phyloP scores from a whole-genome alignment of 257 asterid genomes.

The Anisodus tanguticus region DNA sequence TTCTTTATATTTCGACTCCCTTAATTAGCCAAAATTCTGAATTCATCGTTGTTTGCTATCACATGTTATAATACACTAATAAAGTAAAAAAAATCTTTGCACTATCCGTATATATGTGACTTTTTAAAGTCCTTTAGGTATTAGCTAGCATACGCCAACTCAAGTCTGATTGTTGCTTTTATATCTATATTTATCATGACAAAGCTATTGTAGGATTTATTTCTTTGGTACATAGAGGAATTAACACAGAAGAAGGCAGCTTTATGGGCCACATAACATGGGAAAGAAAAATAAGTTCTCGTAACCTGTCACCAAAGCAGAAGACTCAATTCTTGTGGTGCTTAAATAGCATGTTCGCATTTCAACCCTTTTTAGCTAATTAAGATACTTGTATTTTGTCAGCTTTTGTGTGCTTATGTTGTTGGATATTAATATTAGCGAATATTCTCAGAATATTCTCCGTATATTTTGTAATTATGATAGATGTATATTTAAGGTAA shows the following conservation, averaged over 20 bases:
- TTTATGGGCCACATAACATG: neutral
- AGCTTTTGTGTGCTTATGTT: slow-evolving; percentile 3
- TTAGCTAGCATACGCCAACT: slow-evolving; percentile 2
- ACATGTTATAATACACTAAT: neutral
- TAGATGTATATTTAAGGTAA: too few relatives aligned
- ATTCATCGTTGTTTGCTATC: neutral
- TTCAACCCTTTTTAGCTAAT: neutral
- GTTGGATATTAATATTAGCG: neutral
- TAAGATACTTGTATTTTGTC: neutral
- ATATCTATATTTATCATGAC: slow-evolving; percentile 2
- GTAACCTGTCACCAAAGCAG: neutral
- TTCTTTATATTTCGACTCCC: too few relatives aligned
- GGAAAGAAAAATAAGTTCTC: neutral
- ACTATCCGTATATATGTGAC: too few relatives aligned
- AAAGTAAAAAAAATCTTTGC: neutral
- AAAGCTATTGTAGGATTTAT: neutral
- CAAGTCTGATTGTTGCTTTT: neutral
- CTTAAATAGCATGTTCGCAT: neutral
- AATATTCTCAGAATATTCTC: too few relatives aligned
- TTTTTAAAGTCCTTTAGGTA: neutral
- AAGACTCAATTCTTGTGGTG: slow-evolving; percentile 5
- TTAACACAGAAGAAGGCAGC: neutral
- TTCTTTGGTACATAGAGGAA: neutral
- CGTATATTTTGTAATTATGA: too few relatives aligned
- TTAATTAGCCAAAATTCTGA: neutral